Percentiles rank a stretch among this genome's conserved stretches.
Evolutionary conservation across 345 rosid species (phyloP).

Genomic region (Arabis alpina): DNA sequence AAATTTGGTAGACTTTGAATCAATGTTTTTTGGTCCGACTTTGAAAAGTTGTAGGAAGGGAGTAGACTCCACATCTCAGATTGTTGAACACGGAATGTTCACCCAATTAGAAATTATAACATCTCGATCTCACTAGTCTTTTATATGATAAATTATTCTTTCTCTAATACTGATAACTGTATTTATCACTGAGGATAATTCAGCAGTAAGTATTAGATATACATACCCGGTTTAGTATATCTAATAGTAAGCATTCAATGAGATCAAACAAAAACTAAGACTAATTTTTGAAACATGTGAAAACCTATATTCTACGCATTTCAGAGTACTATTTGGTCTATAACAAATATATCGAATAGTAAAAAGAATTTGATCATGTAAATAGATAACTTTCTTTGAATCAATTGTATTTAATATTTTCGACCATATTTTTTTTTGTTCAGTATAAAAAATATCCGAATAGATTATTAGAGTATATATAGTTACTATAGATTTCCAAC

Average conservation of each 20-base stretch:
- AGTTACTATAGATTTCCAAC: no score
- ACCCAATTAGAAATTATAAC: slow-evolving; percentile 15
- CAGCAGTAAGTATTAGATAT: no score
- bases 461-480: background rate
- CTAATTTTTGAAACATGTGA: background rate
- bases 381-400: background rate
- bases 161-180: no score
- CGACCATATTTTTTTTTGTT: background rate
- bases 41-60: slow-evolving; percentile 36
- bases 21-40: slow-evolving; percentile 24
- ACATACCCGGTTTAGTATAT: no score
- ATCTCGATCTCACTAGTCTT: background rate
- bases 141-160: background rate
- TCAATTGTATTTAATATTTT: background rate
- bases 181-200: no score
- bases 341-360: background rate
- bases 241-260: no score
- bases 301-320: background rate
- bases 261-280: no score
- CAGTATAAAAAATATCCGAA: background rate
- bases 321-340: background rate
- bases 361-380: background rate
- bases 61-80: slow-evolving; percentile 25
- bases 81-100: slow-evolving; percentile 13
- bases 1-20: slow-evolving; percentile 36